A percentile compares a stretch with the other conserved stretches of the same genome.
phyloP scores from a whole-genome alignment of 2,329 filamentous ascomycete species.

The Endothia cerciana region DNA sequence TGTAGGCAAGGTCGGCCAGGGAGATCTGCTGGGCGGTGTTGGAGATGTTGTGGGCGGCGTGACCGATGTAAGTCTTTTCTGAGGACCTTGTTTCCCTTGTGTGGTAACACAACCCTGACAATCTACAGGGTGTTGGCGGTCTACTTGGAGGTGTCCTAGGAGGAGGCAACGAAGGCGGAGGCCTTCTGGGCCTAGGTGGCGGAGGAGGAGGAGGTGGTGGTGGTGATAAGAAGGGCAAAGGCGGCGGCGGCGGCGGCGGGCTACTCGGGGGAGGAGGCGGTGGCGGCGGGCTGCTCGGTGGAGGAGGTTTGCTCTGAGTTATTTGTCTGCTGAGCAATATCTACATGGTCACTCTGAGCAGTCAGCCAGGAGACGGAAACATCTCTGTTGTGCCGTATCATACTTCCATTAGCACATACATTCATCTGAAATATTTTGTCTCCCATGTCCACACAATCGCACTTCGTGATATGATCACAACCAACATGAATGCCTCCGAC shows the following conservation, averaged over 20 bases:
- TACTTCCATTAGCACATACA: slow-evolving; percentile 10
- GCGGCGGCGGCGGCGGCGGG: slow-evolving; percentile 21
- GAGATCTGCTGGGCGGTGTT: slow-evolving; percentile 25
- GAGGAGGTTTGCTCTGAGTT: slow-evolving; percentile 5
- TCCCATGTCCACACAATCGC: neutral
- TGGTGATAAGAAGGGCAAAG: slow-evolving; percentile 23
- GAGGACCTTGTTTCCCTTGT: neutral
- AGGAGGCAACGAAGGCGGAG: slow-evolving; percentile 19
- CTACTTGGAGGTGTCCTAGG: slow-evolving; percentile 27
- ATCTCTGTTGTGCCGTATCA: too few species aligned
- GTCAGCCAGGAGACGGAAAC: neutral
- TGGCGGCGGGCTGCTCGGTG: slow-evolving; percentile 25
- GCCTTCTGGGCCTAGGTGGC: slow-evolving; percentile 22
- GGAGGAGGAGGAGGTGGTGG: slow-evolving; percentile 18
- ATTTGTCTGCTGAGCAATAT: slow-evolving; percentile 1
- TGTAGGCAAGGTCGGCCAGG: slow-evolving; percentile 27
- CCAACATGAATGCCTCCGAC: neutral
- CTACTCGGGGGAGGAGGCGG: slow-evolving; percentile 15
- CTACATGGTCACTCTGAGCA: neutral
- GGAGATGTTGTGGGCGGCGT: slow-evolving; percentile 29
- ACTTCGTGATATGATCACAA: neutral
- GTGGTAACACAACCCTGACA: neutral
- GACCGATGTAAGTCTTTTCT: slow-evolving; percentile 10
- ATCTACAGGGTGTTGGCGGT: slow-evolving; percentile 20
- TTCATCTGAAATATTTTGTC: neutral